Evolutionary conservation across 495 filamentous ascomycete genomes (phyloP).

Genomic region (Penicillium lividum): DNA sequence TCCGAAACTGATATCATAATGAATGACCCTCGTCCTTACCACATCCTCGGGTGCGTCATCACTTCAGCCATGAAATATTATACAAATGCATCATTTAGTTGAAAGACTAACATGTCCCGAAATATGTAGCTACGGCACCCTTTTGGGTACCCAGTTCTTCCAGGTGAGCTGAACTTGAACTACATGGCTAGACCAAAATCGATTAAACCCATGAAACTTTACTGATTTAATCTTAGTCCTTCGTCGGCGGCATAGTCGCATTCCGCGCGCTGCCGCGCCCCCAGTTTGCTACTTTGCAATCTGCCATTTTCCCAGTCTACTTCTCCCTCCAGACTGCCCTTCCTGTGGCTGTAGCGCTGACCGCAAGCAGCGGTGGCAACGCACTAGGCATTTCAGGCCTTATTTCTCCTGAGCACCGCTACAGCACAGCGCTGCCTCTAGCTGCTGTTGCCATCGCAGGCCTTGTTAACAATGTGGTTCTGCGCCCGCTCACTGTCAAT

Average conservation of each 20-base stretch:
- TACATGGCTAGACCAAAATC: background rate
- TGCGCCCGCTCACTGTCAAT: slow-evolving; percentile 71
- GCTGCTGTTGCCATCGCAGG: slow-evolving; percentile 62
- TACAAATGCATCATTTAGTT: background rate
- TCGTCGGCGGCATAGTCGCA: slow-evolving; percentile 73
- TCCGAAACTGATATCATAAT: slow-evolving; percentile 14
- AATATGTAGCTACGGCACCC: slow-evolving; percentile 66
- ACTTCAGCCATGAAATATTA: slow-evolving; percentile 4
- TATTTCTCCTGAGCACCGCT: slow-evolving; percentile 54
- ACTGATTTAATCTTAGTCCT: slow-evolving; percentile 54
- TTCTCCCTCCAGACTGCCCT: slow-evolving; percentile 78
- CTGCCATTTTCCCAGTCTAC: slow-evolving; percentile 79
- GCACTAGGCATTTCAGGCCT: slow-evolving; percentile 54
- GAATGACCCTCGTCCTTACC: slow-evolving; percentile 67
- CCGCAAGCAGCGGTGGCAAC: slow-evolving; percentile 61
- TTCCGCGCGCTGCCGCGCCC: slow-evolving; percentile 74
- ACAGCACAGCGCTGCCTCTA: slow-evolving; percentile 64
- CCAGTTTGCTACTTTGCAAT: slow-evolving; percentile 78
- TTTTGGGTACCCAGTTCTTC: slow-evolving; percentile 77
- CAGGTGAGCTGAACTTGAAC: slow-evolving; percentile 53
- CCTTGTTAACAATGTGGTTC: slow-evolving; percentile 62
- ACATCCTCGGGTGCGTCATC: slow-evolving; percentile 66
- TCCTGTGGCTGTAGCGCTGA: slow-evolving; percentile 73
- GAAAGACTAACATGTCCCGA: slow-evolving; percentile 26
- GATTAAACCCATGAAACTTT: background rate